These are phyloP conservation scores for Mycena sp. DNA, from an alignment of 1,284 basidiomycete species.

Conservation along the genomic window DNA sequence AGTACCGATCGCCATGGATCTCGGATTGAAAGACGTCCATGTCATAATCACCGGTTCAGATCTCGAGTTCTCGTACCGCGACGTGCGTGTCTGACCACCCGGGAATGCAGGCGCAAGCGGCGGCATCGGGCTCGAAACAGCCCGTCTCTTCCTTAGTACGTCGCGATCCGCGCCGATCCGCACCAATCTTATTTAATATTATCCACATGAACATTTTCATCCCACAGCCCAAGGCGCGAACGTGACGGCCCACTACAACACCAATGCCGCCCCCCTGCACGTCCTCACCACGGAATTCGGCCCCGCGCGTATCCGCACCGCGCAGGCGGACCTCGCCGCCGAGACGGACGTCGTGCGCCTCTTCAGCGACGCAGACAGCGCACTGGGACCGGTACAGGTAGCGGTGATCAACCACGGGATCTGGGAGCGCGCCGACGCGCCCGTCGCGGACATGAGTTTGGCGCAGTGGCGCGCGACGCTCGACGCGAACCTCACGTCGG, in stretches of 20 bases:
- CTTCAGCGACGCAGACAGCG: slow-evolving; percentile 60
- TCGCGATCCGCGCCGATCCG: slow-evolving; percentile 16
- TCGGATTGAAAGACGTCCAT: no score
- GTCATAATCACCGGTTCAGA: no score
- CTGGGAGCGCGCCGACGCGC: slow-evolving; percentile 56
- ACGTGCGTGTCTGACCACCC: no score
- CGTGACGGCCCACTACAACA: slow-evolving; percentile 79
- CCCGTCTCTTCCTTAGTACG: slow-evolving; percentile 60
- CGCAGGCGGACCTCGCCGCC: slow-evolving; percentile 58
- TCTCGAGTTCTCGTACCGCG: neutral
- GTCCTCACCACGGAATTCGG: slow-evolving; percentile 50
- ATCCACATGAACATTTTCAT: no score
- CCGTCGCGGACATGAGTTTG: slow-evolving; percentile 68
- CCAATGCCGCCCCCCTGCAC: slow-evolving; percentile 57
- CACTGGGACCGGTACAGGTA: slow-evolving; percentile 59
- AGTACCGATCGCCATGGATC: no score
- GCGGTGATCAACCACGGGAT: slow-evolving; percentile 75
- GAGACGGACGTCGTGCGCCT: slow-evolving; percentile 45
- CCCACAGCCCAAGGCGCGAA: slow-evolving; percentile 64
- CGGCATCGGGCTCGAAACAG: slow-evolving; percentile 70
- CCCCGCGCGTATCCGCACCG: slow-evolving; percentile 46
- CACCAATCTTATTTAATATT: neutral
- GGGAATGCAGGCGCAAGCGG: slow-evolving; percentile 68
- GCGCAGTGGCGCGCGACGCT: slow-evolving; percentile 73
- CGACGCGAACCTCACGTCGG: slow-evolving; percentile 70